A percentile compares a stretch with the other conserved stretches of the same genome.
Conservation (phyloP, 257 asterid species). For the Scutellaria minor region DNA sequence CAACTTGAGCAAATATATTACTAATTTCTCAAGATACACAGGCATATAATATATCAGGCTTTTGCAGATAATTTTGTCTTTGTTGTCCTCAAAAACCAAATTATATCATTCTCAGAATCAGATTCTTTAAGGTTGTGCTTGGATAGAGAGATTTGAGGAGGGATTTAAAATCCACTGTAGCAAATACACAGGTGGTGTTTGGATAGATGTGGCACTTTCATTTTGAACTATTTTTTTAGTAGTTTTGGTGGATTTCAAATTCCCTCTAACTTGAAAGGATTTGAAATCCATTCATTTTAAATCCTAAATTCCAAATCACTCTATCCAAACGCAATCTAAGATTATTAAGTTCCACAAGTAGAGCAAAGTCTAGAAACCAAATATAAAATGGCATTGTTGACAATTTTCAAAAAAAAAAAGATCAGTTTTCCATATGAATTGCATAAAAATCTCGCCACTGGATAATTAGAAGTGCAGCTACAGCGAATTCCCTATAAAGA, state of each 20-base stretch:
- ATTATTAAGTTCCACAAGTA: neutral
- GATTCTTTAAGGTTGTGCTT: neutral
- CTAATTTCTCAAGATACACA: slow-evolving; percentile 11
- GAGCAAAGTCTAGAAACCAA: neutral
- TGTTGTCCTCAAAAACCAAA: slow-evolving; percentile 10
- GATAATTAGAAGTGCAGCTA: neutral
- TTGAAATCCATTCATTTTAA: no score
- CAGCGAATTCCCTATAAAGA: neutral
- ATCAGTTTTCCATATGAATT: neutral
- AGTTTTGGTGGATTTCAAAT: no score
- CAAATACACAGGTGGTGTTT: no score
- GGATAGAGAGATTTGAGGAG: no score
- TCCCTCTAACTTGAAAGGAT: no score
- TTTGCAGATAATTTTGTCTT: neutral
- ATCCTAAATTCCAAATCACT: no score
- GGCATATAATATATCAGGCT: slow-evolving; percentile 11
- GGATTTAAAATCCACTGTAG: no score
- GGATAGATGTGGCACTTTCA: no score
- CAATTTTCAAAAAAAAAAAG: neutral
- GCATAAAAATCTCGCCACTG: neutral
- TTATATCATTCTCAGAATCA: slow-evolving; percentile 4
- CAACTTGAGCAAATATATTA: slow-evolving; percentile 25
- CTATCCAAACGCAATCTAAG: neutral
- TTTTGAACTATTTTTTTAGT: no score
- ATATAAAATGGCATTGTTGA: neutral